Percentiles rank a stretch among this genome's conserved stretches.
Conservation (phyloP, 805 yeast genomes). For the Metschnikowia bowlesiae region DNA sequence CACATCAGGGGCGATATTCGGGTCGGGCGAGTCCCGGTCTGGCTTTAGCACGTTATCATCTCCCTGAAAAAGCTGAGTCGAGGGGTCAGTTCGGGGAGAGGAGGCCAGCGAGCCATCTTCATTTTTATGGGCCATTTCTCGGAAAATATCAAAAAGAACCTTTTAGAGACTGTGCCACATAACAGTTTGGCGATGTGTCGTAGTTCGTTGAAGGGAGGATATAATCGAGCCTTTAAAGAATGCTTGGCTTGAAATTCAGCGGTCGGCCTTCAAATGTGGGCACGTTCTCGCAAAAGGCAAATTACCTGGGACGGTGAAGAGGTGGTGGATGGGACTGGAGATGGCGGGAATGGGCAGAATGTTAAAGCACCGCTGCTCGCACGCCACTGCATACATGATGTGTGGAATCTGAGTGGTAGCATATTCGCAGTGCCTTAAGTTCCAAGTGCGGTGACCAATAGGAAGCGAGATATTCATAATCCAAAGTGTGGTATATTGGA, state of each 20-base stretch:
- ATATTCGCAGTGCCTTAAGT: constrained; percentile 1
- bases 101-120: not conserved
- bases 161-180: not conserved
- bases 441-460: not conserved
- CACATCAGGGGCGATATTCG: not conserved
- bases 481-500: not conserved
- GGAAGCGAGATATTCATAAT: constrained; percentile 2
- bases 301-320: not conserved
- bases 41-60: not conserved
- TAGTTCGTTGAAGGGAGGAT: not conserved
- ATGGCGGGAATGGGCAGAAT: not conserved
- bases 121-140: constrained; percentile 2
- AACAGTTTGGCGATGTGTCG: constrained; percentile 1
- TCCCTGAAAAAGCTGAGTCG: not conserved
- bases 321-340: not conserved
- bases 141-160: not conserved
- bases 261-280: not conserved
- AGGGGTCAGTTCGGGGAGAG: not conserved
- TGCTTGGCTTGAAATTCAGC: not conserved
- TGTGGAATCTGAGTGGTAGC: not conserved
- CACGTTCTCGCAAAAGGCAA: not conserved
- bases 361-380: constrained; percentile 3
- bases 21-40: not conserved
- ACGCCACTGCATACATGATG: constrained; percentile 5
- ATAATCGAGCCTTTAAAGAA: not conserved